phyloP scores from a whole-genome alignment of 371 early-diverging fungal species.

The Chytridium lagenaria region DNA sequence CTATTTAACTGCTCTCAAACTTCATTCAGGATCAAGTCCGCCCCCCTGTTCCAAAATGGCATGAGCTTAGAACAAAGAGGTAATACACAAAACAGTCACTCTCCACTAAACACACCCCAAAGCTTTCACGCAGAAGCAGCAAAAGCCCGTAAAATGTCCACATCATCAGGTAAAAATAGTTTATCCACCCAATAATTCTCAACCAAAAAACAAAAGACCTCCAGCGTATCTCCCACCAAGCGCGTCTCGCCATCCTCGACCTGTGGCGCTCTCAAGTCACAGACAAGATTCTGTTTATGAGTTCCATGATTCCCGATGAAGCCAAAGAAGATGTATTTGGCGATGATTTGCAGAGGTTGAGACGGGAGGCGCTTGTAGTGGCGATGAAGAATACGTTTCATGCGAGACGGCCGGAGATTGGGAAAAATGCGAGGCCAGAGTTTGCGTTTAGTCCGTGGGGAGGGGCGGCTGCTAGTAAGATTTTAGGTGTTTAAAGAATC shows the following conservation, averaged over 20 bases:
- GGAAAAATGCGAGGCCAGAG: background rate
- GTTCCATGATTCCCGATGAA: background rate
- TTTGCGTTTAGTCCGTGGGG: constrained; percentile 15
- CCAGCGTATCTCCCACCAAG: constrained; percentile 33
- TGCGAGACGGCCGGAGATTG: background rate
- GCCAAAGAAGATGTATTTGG: background rate
- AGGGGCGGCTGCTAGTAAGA: background rate
- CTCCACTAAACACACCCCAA: no score
- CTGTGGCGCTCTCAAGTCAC: constrained; percentile 33
- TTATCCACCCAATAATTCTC: background rate
- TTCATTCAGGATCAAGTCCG: constrained; percentile 19
- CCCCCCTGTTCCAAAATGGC: constrained; percentile 36
- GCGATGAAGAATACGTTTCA: constrained; percentile 8
- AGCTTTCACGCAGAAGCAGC: constrained; percentile 32
- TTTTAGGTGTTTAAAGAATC: constrained; percentile 11
- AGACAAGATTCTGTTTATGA: constrained; percentile 32
- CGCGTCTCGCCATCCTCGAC: constrained; percentile 36
- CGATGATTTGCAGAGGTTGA: background rate
- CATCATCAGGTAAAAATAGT: constrained; percentile 23
- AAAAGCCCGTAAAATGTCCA: constrained; percentile 20
- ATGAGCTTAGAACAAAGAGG: constrained; percentile 23
- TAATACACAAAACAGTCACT: no score
- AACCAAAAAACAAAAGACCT: constrained; percentile 17
- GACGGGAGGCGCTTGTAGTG: background rate
- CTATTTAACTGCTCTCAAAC: no score